Evolutionary conservation across 225 moss, liverwort and hornwort genomes (phyloP), one percentile per base, ranked within the genome.

Genomic region (Anthoceros angustus): DNA sequence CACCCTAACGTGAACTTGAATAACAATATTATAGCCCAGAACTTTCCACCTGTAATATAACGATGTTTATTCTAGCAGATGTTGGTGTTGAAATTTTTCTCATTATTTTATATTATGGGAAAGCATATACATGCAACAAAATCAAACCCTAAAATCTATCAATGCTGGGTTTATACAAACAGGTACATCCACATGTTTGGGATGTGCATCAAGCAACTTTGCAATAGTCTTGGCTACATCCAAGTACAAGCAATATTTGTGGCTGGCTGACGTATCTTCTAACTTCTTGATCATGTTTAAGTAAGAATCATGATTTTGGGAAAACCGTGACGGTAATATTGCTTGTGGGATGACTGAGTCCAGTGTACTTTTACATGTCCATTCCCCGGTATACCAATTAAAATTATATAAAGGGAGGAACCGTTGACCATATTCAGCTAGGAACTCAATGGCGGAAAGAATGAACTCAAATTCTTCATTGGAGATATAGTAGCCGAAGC

Each of bases 391-490:
- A 18, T 15, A 12, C 55, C 55, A 55, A 23, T 20, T 55, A 12
- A 55, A 55, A 3, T 55, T 23, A 23, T 55, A 55, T 23, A 55
- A 15, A 55, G 55, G 55, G n/a, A 55, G 55, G 23, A 55, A 55
- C n/a, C 55, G 8, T 20, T 55, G 55, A 3, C 55, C 55, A 20
- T 55, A 55, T 20, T 55, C 55, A 18, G 55, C 55, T 23, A 55
- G 7, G 23, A 55, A 55, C 55, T 55, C n/a, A 5, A 55, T 55
- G 55, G 55, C 6, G 18, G 55, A 15, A 15, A 55, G 55, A 23
- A 55, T 55, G 23, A 55, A 55, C n/a, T 55, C 55, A 55, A 55
- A 55, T 23, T 55, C 55, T 23, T 55, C 55, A 23, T 55, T 55
- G 55, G 55, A 55, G n/a, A 55, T 55, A 12, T 55, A 55, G 14